phyloP scores from a whole-genome alignment of 108 stramenopile species.

The Stephanodiscus triporus region DNA sequence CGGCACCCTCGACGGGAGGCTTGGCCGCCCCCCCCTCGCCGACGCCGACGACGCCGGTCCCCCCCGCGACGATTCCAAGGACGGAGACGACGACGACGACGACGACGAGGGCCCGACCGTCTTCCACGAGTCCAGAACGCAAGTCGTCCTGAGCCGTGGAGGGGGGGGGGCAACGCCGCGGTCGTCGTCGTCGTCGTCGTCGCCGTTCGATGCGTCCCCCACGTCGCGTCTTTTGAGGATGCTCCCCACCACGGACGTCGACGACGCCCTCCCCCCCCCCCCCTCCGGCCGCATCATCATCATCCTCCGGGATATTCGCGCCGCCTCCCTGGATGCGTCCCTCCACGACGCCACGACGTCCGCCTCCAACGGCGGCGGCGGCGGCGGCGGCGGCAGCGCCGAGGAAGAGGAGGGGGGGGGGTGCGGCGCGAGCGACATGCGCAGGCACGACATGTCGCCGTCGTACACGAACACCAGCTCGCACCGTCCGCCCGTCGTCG shows the following conservation, averaged over 20 bases:
- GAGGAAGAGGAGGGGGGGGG: slow-evolving; percentile 23
- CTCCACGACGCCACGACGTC: slow-evolving; percentile 67
- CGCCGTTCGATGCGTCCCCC: neutral
- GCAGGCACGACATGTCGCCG: slow-evolving; percentile 54
- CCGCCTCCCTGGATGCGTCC: slow-evolving; percentile 49
- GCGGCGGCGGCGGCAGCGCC: neutral
- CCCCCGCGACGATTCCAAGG: neutral
- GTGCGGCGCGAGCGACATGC: slow-evolving; percentile 27
- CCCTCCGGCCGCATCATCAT: too few relatives aligned
- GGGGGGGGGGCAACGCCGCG: neutral
- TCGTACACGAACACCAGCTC: slow-evolving; percentile 70
- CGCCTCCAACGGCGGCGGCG: slow-evolving; percentile 48
- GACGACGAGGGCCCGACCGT: slow-evolving; percentile 5
- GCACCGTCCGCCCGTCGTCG: neutral
- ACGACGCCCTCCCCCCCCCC: neutral
- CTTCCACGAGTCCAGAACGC: slow-evolving; percentile 29
- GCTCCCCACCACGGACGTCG: neutral
- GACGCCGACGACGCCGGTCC: neutral
- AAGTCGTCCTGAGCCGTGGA: slow-evolving; percentile 10
- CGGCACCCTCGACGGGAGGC: slow-evolving; percentile 33
- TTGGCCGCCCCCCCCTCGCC: neutral
- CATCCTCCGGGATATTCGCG: neutral
- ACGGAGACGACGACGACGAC: neutral
- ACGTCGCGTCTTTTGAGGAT: slow-evolving; percentile 3
- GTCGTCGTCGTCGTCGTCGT: neutral